Conservation (phyloP, 768 basidiomycete species). For the Cyclocybe aegerita region DNA sequence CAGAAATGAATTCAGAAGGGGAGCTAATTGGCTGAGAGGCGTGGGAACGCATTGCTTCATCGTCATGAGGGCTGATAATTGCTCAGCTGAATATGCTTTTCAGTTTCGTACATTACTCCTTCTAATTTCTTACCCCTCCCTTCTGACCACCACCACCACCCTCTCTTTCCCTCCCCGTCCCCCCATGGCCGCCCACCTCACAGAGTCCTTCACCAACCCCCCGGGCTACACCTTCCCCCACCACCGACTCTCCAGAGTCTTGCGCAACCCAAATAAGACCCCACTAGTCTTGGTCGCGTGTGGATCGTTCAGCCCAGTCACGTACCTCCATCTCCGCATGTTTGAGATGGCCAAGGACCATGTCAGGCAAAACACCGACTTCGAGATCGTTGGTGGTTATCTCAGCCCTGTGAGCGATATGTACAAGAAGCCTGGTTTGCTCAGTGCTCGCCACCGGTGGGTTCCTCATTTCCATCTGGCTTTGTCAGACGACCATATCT, state of each 20-base stretch:
- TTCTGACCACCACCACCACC: conserved; percentile 7
- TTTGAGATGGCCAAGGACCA: conserved; percentile 99
- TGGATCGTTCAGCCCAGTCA: conserved; percentile 96
- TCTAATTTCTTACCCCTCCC: conserved; percentile 9
- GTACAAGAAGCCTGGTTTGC: conserved; percentile 96
- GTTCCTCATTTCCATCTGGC: conserved; percentile 23
- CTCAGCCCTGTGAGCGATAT: conserved; percentile 93
- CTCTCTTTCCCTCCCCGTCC: conserved; percentile 9
- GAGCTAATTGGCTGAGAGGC: conserved; percentile 4
- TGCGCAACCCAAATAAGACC: conserved; percentile 64
- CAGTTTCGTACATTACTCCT: conserved; percentile 10
- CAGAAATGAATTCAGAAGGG: background rate
- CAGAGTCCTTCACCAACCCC: conserved; percentile 58
- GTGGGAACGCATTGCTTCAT: conserved; percentile 30
- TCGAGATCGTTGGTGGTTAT: conserved; percentile 94
- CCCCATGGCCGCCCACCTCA: conserved; percentile 22
- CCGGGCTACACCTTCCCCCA: conserved; percentile 67
- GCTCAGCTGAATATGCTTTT: conserved; percentile 1
- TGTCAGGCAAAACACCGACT: conserved; percentile 86
- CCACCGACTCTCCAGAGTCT: conserved; percentile 57
- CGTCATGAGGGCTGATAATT: conserved; percentile 5
- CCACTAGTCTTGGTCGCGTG: conserved; percentile 97
- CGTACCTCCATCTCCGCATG: conserved; percentile 98
- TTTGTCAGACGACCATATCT: conserved; percentile 4
- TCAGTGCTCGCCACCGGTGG: conserved; percentile 87